These are phyloP conservation scores for Malassezia pachydermatis DNA, from an alignment of 1,284 basidiomycete species.

Conservation along the genomic window DNA sequence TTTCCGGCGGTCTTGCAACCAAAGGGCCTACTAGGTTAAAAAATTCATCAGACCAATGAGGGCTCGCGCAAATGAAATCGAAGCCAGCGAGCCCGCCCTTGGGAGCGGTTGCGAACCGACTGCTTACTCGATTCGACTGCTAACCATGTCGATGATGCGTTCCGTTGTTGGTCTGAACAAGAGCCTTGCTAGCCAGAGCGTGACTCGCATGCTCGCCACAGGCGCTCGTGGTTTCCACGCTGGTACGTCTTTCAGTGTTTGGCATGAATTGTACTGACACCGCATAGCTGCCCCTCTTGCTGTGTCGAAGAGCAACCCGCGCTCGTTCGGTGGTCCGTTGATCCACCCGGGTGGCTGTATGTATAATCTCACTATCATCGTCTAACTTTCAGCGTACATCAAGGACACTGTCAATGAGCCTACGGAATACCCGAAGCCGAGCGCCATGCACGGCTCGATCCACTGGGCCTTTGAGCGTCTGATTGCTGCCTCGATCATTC, in stretches of 20 bases:
- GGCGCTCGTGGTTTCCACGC: conserved; percentile 15
- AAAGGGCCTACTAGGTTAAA: conserved; percentile 2
- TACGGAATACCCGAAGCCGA: conserved; percentile 68
- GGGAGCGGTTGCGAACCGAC: no score
- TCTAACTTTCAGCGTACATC: conserved; percentile 61
- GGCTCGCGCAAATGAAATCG: conserved; percentile 2
- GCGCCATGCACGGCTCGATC: conserved; percentile 69
- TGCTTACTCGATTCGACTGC: no score
- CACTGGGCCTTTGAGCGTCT: conserved; percentile 97
- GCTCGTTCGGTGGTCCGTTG: conserved; percentile 11
- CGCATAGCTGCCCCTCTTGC: conserved; percentile 11
- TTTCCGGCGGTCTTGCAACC: not conserved
- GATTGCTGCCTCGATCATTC: conserved; percentile 74
- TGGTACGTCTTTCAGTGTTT: conserved; percentile 3
- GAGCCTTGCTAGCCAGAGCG: not conserved
- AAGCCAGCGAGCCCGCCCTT: not conserved
- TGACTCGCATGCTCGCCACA: not conserved
- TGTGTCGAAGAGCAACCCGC: conserved; percentile 6
- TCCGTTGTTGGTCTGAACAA: conserved; percentile 14
- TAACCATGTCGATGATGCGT: conserved; percentile 11
- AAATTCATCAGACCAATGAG: not conserved
- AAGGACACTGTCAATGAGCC: conserved; percentile 94
- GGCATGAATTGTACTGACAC: not conserved
- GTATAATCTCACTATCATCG: not conserved
- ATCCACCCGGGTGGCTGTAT: conserved; percentile 18